Conservation (phyloP, 495 filamentous ascomycete species). For the Xylaria castorea region DNA sequence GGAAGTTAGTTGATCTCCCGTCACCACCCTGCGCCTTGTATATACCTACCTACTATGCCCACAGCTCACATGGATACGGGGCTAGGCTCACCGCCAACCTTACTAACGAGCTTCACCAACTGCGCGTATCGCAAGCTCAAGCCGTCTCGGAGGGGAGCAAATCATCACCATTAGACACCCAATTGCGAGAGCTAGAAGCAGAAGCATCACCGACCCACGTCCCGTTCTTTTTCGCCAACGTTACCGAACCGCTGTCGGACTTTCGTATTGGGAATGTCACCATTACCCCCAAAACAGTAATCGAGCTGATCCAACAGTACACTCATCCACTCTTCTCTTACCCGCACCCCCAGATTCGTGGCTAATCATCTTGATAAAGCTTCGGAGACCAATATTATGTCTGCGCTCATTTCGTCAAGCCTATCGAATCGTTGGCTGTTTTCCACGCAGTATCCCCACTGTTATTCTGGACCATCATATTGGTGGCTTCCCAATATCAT, state of each 20-base stretch:
- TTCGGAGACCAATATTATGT: slow-evolving; percentile 10
- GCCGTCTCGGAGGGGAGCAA: neutral
- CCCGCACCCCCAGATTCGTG: neutral
- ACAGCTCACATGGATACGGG: neutral
- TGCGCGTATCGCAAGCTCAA: slow-evolving; percentile 16
- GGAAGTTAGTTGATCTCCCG: slow-evolving; percentile 15
- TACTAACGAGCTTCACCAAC: slow-evolving; percentile 23
- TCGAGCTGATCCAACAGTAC: slow-evolving; percentile 22
- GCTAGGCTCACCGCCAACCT: slow-evolving; percentile 22
- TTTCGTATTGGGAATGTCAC: slow-evolving; percentile 9
- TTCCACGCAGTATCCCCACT: neutral
- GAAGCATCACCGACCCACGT: neutral
- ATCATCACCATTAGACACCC: neutral
- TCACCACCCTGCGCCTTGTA: neutral
- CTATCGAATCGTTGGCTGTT: slow-evolving; percentile 1
- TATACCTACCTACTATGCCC: too few relatives aligned
- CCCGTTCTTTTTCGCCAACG: slow-evolving; percentile 16
- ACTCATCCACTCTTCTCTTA: slow-evolving; percentile 5
- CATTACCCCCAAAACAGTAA: neutral
- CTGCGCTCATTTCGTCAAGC: slow-evolving; percentile 8
- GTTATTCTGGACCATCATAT: slow-evolving; percentile 21
- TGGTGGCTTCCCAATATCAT: slow-evolving; percentile 6
- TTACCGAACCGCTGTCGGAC: slow-evolving; percentile 4
- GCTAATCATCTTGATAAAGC: slow-evolving; percentile 16
- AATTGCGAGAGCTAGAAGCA: slow-evolving; percentile 5